Evolutionary conservation across 306 rosid species (phyloP), one percentile per base, ranked within the genome.

Genomic region (Lathyrus aphaca): DNA sequence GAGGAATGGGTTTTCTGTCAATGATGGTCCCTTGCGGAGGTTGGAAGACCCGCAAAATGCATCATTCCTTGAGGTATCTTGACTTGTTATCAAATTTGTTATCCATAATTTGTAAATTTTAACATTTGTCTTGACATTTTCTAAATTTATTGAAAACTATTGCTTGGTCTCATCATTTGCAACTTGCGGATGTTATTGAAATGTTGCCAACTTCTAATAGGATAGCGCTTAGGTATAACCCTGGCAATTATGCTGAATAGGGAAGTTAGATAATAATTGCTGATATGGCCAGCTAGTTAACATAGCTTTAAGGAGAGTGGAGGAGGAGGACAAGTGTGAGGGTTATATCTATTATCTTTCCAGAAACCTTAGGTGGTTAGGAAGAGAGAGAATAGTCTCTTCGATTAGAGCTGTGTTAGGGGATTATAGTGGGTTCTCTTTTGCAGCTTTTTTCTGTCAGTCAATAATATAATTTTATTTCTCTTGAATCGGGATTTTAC

Each of bases 1-100:
- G 98, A 83, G 90, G 74, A 93, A 93, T 68, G 98, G 98, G 1
- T 93, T 93, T 79, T 81, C 94, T 16, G 71, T 93, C 18, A 70
- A 88, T 74, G 86, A 83, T 23, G 98, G 98, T 44, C 97, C 97
- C 27, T 43, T 88, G 21, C 64, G 97, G 61, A 79, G 81, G 45
- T 61, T 88, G 27, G 89, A 90, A 63, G 98, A 93, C 83, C 98
- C 97, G 1, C 87, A 58, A 74, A 93, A 93, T 82, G 94, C 89
- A 8, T 69, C 85, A 0, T 93, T 93, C 79, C 74, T 93, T 66
- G 89, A 88, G 92, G 98, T 87, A 90, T 46, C 50, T 77, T 76
- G 82, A 61, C 35, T 77, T 76, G 25, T 43, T 6, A 49, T 71
- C 42, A 35, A 58, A 25, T 29, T 39, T 51, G 74, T 49, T 69